phyloP scores from a whole-genome alignment of 371 early-diverging fungal species.

The Syncephalis plumigaleata region DNA sequence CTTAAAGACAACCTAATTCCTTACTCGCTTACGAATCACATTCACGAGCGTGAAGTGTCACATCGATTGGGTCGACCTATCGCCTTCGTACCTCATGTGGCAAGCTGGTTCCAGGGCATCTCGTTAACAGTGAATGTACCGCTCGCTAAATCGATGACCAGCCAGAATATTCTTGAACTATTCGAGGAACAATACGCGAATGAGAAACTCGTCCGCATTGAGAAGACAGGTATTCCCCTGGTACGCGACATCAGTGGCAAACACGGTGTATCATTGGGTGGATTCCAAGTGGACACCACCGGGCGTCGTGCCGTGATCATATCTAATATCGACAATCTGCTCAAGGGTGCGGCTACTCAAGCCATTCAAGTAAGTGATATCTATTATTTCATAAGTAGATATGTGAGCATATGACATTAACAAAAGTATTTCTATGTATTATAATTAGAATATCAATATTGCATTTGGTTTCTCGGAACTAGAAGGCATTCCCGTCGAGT shows the following conservation, averaged over 20 bases:
- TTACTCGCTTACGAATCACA: conserved; percentile 83
- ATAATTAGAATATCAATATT: conserved; percentile 14
- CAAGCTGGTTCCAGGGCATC: conserved; percentile 87
- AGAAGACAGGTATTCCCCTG: conserved; percentile 47
- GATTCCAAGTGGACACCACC: conserved; percentile 65
- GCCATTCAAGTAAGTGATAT: conserved; percentile 47
- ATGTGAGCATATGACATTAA: too few species aligned
- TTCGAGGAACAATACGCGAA: conserved; percentile 52
- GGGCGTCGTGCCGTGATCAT: conserved; percentile 77
- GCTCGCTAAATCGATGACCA: conserved; percentile 41
- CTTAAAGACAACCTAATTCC: conserved; percentile 78
- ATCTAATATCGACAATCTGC: conserved; percentile 85
- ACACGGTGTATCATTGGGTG: conserved; percentile 80
- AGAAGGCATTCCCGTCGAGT: background rate
- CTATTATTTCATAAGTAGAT: too few species aligned
- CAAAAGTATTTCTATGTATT: too few species aligned
- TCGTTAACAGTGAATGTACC: conserved; percentile 75
- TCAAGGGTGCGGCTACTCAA: conserved; percentile 96
- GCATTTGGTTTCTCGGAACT: conserved; percentile 11
- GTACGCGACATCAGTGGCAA: conserved; percentile 74
- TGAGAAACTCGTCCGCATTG: conserved; percentile 67
- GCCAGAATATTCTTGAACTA: conserved; percentile 36
- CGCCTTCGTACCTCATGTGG: conserved; percentile 83
- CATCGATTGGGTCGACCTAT: conserved; percentile 47
- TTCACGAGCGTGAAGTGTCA: conserved; percentile 87